phyloP scores from a whole-genome alignment of 129 eudicot species.

The Logfia minima region DNA sequence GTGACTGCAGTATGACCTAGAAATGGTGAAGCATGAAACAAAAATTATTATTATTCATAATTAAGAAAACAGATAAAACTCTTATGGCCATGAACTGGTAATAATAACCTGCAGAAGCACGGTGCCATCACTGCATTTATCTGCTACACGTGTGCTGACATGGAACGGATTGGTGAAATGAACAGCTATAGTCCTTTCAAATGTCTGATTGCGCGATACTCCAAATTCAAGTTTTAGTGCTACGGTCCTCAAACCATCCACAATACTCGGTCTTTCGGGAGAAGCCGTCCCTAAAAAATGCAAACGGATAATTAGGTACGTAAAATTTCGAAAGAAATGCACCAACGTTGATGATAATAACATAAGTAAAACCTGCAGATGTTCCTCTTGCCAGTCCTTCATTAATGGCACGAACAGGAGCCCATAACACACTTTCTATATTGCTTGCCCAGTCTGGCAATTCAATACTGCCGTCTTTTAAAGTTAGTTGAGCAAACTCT shows the following conservation, averaged over 20 bases:
- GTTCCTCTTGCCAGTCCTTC: constrained; percentile 74
- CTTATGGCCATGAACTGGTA: neutral
- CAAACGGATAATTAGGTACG: neutral
- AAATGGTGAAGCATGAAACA: neutral
- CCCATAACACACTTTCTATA: constrained; percentile 74
- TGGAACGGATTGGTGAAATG: constrained; percentile 90
- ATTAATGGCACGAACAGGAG: constrained; percentile 79
- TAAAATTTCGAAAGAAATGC: neutral
- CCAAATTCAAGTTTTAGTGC: constrained; percentile 97
- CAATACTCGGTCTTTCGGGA: constrained; percentile 69
- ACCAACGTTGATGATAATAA: constrained; percentile 8
- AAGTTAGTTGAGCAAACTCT: constrained; percentile 54
- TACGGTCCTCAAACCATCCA: constrained; percentile 89
- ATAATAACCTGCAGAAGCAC: constrained; percentile 79
- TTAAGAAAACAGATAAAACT: neutral
- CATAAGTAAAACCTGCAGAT: constrained; percentile 52
- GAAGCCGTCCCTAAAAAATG: constrained; percentile 44
- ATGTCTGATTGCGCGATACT: constrained; percentile 84
- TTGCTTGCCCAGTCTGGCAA: constrained; percentile 95
- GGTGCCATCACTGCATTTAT: constrained; percentile 81
- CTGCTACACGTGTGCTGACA: constrained; percentile 78
- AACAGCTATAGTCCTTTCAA: constrained; percentile 89
- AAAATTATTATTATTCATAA: neutral
- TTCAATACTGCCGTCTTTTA: constrained; percentile 64
- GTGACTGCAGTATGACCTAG: constrained; percentile 86